Base-by-base conservation (phyloP, 192 early-diverging fungal species). In the Podila clonocystis region DNA sequence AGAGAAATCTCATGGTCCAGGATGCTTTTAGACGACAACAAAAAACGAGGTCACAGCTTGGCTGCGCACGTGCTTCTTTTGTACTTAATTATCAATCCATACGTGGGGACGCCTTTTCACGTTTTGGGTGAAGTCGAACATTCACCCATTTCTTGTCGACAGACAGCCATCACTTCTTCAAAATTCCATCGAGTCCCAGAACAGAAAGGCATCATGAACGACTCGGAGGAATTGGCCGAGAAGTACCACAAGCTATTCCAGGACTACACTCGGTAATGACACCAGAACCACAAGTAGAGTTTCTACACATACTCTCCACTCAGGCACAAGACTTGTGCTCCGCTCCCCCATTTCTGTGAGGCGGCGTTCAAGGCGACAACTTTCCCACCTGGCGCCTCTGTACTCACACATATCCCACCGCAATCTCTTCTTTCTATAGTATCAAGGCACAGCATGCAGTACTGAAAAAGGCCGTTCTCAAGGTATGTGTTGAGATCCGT, bases 391-490 rank as follows among this genome's bases (percentile, higher is more conserved):
- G 41, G 41, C 41, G 41, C 34, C 34, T 0, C 6, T 36, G 15
- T 45, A 45, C 11, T 64, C n/a, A 15, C 34, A 26, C 28, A 31
- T 24, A 20, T 24, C 62, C 62, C 50, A 24, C 20, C 67, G n/a
- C n/a, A n/a, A 11, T 9, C 41, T 17, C 41, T 45, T 59, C 50
- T 30, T 50, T 28, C 19, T 7, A 24, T 61, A 88, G 87, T 28
- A 85, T 90, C 50, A 90, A 90, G 58, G 89, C 89, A 24, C 89
- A 89, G 63, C 89, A 90, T 69, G 73, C 85, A 2, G 84, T 90
- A 13, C 64, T 90, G 20, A 90, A 89, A 67, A 90, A 87, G 52
- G 87, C 87, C 20, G 85, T 90, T 38, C 75, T 85, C 15, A 85
- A 90, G 79, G 89, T 89, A 74, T 67, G 33, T 45, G 9, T n/a